Evolutionary conservation across 495 filamentous ascomycete species (phyloP), one percentile per base, ranked within the genome.

Genomic region (Aspergillus steynii): DNA sequence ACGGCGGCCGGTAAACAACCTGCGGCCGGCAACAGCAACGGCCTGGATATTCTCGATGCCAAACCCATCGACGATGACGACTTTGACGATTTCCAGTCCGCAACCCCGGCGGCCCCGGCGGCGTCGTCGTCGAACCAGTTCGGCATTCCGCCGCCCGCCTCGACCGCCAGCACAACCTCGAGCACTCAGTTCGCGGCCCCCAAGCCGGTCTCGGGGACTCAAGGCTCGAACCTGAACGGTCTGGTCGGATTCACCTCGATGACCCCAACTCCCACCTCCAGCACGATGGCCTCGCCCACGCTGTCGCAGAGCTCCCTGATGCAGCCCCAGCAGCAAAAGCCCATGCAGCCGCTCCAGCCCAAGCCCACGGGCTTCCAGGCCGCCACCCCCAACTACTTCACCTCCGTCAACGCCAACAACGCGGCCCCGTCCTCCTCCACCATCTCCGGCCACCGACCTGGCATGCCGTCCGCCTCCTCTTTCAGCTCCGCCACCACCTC

Each of bases 1-100:
- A 74, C 78, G 29, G 73, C 76, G 66, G 74, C 78, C 63, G 65
- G 78, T 68, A 80, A 80, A 71, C 75, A 80, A 65, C 74, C 80
- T 37, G 75, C 78, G 4, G 58, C 76, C 7, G 71, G 69, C 76
- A 37, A 47, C 37, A 29, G 78, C 77, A 67, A 74, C 53, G 85
- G 81, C 26, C 75, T 90, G 56, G 85, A 82, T 46, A 79, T 87
- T 45, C 74, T 90, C 32, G 76, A 82, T 59, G 68, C 78, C 14
- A 74, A 60, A 4, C 71, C 68, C 14, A 78, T 66, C 15, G 93
- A 96, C 61, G 94, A 99, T 65, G 95, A 99, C 65, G 96, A 98
- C 54, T 98, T 98, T 65, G 95, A 98, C 70, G 96, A 98, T 71
- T 98, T 98, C 83, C 92, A 96, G 74, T 93, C 92, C n/a, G 95